A percentile compares a stretch with the other conserved stretches of the same genome.
These are phyloP conservation scores for Gracilaria vermiculophylla DNA, from an alignment of 23 red algal species.

Conservation along the genomic window DNA sequence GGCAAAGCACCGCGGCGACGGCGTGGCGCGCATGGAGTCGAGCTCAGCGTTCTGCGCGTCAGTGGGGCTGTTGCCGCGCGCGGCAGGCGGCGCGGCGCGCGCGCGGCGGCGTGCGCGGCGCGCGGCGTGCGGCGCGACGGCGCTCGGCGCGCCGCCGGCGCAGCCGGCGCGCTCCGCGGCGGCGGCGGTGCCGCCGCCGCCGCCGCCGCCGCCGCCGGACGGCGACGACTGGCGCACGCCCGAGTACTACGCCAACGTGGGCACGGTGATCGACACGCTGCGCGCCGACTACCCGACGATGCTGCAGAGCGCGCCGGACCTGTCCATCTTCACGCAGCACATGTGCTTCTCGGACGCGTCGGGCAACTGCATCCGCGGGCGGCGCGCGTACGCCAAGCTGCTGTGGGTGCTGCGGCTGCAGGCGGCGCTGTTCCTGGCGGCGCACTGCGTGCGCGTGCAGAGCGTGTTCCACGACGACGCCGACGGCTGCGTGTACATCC, in stretches of 20 bases:
- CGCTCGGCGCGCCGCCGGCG: too few species aligned
- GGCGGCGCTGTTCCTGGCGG: conserved; percentile 57
- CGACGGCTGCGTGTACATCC: conserved; percentile 59
- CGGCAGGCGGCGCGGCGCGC: background rate
- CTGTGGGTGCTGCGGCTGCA: conserved; percentile 84
- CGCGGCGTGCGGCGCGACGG: too few species aligned
- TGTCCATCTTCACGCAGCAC: conserved; percentile 63
- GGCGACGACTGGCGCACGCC: background rate
- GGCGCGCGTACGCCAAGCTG: conserved; percentile 68
- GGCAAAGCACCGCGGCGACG: too few species aligned
- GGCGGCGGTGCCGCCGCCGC: background rate
- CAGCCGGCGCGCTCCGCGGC: background rate
- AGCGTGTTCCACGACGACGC: conserved; percentile 85
- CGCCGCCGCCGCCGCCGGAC: background rate
- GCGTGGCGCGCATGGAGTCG: too few species aligned
- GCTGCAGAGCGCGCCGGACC: conserved; percentile 66
- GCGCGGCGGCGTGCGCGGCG: background rate
- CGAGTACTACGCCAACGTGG: conserved; percentile 93
- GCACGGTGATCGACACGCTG: conserved; percentile 81
- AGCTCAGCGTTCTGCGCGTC: background rate
- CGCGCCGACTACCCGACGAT: conserved; percentile 80
- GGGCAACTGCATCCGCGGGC: conserved; percentile 60
- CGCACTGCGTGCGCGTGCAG: conserved; percentile 46
- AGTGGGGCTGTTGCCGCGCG: background rate
- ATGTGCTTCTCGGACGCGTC: conserved; percentile 70